A percentile compares a stretch with the other conserved stretches of the same genome.
Evolutionary conservation across 805 yeast species (phyloP).

Genomic region (Myxozyma sirexii): DNA sequence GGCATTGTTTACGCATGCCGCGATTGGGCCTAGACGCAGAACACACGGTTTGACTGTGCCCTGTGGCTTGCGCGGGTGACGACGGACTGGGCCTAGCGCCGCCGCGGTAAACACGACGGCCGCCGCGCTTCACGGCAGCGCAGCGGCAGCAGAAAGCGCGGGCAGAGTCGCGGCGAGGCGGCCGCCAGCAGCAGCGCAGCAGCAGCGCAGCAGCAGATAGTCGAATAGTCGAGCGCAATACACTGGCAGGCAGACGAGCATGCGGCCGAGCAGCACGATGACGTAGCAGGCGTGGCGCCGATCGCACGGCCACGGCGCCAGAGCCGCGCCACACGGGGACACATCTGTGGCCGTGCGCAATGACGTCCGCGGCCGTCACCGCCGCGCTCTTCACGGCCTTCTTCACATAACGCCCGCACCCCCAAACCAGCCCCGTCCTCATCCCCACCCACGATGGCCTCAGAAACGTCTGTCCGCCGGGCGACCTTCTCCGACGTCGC

Average conservation of each 20-base stretch:
- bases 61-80: not conserved
- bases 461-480: slow-evolving; percentile 3
- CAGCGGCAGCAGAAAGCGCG: no score
- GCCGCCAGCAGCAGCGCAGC: no score
- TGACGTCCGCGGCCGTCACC: slow-evolving; percentile 1
- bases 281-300: slow-evolving; percentile 11
- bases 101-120: not conserved
- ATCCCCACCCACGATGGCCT: slow-evolving; percentile 5
- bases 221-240: no score
- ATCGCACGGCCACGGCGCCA: slow-evolving; percentile 15
- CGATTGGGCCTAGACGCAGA: not conserved
- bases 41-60: no score
- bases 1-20: no score
- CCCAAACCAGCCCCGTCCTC: not conserved
- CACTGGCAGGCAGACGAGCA: no score
- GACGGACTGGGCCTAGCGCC: slow-evolving; percentile 9
- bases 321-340: not conserved
- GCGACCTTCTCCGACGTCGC: slow-evolving; percentile 8
- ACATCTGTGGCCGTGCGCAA: not conserved
- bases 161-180: no score
- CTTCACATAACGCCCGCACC: slow-evolving; percentile 1
- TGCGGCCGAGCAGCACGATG: no score
- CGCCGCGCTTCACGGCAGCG: no score
- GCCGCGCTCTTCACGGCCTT: slow-evolving; percentile 6
- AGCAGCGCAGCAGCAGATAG: no score